phyloP scores from a whole-genome alignment of 331 rosid species.

The Acacia pycnantha region DNA sequence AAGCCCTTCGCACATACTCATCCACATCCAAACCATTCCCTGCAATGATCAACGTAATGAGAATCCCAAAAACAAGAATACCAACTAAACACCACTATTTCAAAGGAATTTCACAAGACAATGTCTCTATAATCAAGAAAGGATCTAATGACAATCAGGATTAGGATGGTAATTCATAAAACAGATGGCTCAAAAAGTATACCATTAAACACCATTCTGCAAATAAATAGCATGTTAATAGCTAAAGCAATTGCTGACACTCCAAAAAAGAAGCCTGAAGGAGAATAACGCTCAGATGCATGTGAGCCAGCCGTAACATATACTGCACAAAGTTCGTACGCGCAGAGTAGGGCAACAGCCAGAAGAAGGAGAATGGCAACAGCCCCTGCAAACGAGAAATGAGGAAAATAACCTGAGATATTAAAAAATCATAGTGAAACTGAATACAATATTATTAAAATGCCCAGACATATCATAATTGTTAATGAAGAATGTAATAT shows the following conservation, averaged over 20 bases:
- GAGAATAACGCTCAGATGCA: slow-evolving; percentile 97
- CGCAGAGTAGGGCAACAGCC: slow-evolving; percentile 95
- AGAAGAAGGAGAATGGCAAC: slow-evolving; percentile 95
- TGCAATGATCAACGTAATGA: slow-evolving; percentile 37
- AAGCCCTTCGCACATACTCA: slow-evolving; percentile 96
- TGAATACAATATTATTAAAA: neutral
- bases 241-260: slow-evolving; percentile 99
- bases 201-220: slow-evolving; percentile 99
- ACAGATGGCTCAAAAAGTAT: slow-evolving; percentile 28
- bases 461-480: neutral
- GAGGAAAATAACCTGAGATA: slow-evolving; percentile 20
- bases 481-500: neutral
- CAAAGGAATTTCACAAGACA: slow-evolving; percentile 22
- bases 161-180: slow-evolving; percentile 10
- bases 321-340: slow-evolving; percentile 97
- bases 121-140: neutral
- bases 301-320: slow-evolving; percentile 95
- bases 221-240: slow-evolving; percentile 98
- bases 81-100: slow-evolving; percentile 24
- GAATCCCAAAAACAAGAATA: neutral
- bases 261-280: slow-evolving; percentile 99
- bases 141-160: slow-evolving; percentile 14
- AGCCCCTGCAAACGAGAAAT: slow-evolving; percentile 65
- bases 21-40: slow-evolving; percentile 98
- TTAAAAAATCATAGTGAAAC: slow-evolving; percentile 7